phyloP scores from a whole-genome alignment of 1,284 basidiomycete species.

The Ganoderma sp. region DNA sequence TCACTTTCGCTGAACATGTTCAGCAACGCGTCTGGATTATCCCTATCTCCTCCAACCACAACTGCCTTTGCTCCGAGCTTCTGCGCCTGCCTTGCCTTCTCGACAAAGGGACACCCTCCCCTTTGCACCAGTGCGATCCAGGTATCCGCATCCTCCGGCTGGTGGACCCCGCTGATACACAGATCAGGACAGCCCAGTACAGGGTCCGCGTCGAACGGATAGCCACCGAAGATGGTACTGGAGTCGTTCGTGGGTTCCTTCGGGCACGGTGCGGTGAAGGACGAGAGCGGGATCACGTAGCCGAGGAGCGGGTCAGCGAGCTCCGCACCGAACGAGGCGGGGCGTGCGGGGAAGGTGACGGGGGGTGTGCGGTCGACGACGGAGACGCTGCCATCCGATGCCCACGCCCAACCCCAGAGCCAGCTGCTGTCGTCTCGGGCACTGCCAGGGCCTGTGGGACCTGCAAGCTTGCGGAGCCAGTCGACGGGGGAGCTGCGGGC shows the following conservation, averaged over 20 bases:
- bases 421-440: constrained; percentile 42
- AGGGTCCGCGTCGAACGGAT: constrained; percentile 35
- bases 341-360: constrained; percentile 65
- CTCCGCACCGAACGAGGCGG: constrained; percentile 78
- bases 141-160: constrained; percentile 63
- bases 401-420: constrained; percentile 63
- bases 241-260: constrained; percentile 34
- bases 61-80: constrained; percentile 83
- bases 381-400: constrained; percentile 77
- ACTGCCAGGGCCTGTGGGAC: constrained; percentile 22
- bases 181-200: constrained; percentile 72
- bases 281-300: constrained; percentile 78
- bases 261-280: constrained; percentile 66
- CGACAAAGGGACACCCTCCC: constrained; percentile 86
- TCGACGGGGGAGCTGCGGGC: constrained; percentile 32
- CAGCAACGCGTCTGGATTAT: constrained; percentile 78
- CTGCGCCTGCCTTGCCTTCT: constrained; percentile 85
- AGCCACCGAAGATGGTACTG: constrained; percentile 17
- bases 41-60: constrained; percentile 86
- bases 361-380: constrained; percentile 74
- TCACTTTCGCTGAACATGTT: constrained; percentile 90
- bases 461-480: constrained; percentile 39
- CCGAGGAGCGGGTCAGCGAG: constrained; percentile 72
- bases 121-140: constrained; percentile 90
- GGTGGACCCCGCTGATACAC: constrained; percentile 57